phyloP scores from a whole-genome alignment of 164 flowering plant species.

The Dillenia suffruticosa region DNA sequence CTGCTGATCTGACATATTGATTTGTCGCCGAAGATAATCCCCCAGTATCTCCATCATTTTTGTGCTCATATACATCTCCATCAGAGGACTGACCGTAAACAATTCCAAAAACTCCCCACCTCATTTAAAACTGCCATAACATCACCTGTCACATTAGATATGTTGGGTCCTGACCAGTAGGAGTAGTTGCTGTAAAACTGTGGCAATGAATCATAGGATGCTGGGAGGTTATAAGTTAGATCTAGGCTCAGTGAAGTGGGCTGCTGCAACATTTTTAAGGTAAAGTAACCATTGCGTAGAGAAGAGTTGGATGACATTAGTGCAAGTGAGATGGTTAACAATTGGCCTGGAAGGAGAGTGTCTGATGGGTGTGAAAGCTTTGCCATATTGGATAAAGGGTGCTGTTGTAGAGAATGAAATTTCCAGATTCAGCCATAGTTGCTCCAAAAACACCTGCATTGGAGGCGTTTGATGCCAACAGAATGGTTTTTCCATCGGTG shows the following conservation, averaged over 20 bases:
- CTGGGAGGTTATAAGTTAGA: constrained; percentile 59
- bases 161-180: constrained; percentile 64
- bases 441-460: constrained; percentile 39
- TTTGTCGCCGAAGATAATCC: constrained; percentile 28
- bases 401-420: constrained; percentile 46
- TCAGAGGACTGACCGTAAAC: constrained; percentile 54
- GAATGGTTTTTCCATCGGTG: constrained; percentile 25
- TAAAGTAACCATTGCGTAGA: constrained; percentile 48
- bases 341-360: constrained; percentile 82
- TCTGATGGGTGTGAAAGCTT: constrained; percentile 84
- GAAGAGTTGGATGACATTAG: constrained; percentile 47
- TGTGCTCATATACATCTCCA: constrained; percentile 79
- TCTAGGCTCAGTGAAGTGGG: constrained; percentile 72
- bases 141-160: constrained; percentile 82
- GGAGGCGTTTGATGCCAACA: constrained; percentile 82
- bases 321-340: constrained; percentile 47
- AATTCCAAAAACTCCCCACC: constrained; percentile 78
- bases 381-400: constrained; percentile 42
- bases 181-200: constrained; percentile 51
- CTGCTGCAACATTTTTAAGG: constrained; percentile 87
- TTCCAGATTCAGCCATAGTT: constrained; percentile 69
- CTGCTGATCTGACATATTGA: constrained; percentile 14
- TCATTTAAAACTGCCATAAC: constrained; percentile 61
- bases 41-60: constrained; percentile 48
- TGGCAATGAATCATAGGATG: constrained; percentile 16